These are phyloP conservation scores for Myochromella boudieri DNA, from an alignment of 768 basidiomycete species.

Conservation along the genomic window DNA sequence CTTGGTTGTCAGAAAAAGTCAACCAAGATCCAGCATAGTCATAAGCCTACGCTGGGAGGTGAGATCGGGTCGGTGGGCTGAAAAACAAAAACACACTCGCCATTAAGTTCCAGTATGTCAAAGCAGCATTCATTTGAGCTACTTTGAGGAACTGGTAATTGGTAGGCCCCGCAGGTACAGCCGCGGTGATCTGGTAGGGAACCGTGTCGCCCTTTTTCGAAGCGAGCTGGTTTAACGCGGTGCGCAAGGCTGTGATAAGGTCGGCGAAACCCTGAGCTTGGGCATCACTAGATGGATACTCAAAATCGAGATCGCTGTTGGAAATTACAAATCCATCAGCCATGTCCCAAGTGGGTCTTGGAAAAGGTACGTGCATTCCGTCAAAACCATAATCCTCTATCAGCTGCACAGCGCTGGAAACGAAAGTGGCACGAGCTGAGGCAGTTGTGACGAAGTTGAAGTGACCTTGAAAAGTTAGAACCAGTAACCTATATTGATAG, in stretches of 20 bases:
- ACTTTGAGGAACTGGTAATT: slow-evolving; percentile 61
- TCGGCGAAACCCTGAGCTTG: slow-evolving; percentile 69
- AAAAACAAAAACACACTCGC: slow-evolving; percentile 26
- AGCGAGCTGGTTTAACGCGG: slow-evolving; percentile 60
- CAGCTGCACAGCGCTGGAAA: slow-evolving; percentile 57
- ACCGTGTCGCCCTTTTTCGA: slow-evolving; percentile 57
- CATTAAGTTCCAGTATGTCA: slow-evolving; percentile 86
- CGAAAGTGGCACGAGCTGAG: slow-evolving; percentile 54
- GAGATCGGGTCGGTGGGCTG: background rate
- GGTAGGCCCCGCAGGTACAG: slow-evolving; percentile 60
- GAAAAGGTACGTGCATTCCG: slow-evolving; percentile 52
- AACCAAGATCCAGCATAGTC: slow-evolving; percentile 83
- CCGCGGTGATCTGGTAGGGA: slow-evolving; percentile 61
- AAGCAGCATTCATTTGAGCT: slow-evolving; percentile 59
- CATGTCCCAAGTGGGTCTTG: background rate
- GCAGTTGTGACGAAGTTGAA: slow-evolving; percentile 62
- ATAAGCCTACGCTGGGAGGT: slow-evolving; percentile 46
- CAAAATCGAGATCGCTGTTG: slow-evolving; percentile 73
- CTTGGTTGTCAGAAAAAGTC: slow-evolving; percentile 50
- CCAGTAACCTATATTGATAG: background rate
- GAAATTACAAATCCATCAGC: slow-evolving; percentile 2
- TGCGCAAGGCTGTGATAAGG: slow-evolving; percentile 60
- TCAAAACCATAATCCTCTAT: slow-evolving; percentile 80
- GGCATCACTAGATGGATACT: slow-evolving; percentile 60
- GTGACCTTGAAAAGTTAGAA: slow-evolving; percentile 40